Conservation (phyloP, 257 asterid genomes). For the Perilla frutescens region DNA sequence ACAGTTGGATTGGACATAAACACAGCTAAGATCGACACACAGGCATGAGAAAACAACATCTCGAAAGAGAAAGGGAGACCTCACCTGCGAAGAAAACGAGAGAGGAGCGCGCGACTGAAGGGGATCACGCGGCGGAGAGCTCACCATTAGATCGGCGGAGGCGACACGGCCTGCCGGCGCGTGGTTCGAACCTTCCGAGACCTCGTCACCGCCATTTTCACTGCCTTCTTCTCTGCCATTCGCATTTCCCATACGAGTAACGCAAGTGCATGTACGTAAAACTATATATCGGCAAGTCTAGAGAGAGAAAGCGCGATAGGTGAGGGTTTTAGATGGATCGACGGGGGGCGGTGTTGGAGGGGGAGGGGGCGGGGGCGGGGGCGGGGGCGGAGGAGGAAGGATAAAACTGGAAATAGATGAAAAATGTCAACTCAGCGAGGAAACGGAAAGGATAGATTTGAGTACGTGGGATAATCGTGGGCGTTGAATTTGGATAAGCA, state of each 20-base stretch:
- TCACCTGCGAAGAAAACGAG: slow-evolving; percentile 72
- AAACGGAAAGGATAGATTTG: slow-evolving; percentile 43
- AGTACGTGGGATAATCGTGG: slow-evolving; percentile 52
- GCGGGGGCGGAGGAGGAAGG: slow-evolving; percentile 33
- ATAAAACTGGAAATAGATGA: slow-evolving; percentile 24
- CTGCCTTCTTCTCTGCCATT: slow-evolving; percentile 58
- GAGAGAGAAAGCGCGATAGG: slow-evolving; percentile 28
- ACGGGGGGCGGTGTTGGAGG: slow-evolving; percentile 21
- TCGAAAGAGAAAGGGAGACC: slow-evolving; percentile 16
- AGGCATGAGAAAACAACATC: background rate
- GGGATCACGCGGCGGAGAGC: slow-evolving; percentile 70
- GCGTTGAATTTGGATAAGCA: slow-evolving; percentile 60
- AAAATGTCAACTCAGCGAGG: slow-evolving; percentile 29
- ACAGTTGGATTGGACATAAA: slow-evolving; percentile 1
- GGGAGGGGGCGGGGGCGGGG: slow-evolving; percentile 22
- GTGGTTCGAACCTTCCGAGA: slow-evolving; percentile 44
- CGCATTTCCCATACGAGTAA: slow-evolving; percentile 72
- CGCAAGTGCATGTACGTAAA: slow-evolving; percentile 6
- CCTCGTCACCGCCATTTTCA: slow-evolving; percentile 42
- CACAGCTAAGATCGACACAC: background rate
- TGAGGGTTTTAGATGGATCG: slow-evolving; percentile 35
- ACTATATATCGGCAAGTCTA: background rate
- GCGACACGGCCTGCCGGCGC: slow-evolving; percentile 49
- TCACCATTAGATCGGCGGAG: slow-evolving; percentile 69
- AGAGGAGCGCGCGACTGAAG: slow-evolving; percentile 60